phyloP scores from a whole-genome alignment of 352 stramenopile species.

The Thalassiosira livingstoniorum region DNA sequence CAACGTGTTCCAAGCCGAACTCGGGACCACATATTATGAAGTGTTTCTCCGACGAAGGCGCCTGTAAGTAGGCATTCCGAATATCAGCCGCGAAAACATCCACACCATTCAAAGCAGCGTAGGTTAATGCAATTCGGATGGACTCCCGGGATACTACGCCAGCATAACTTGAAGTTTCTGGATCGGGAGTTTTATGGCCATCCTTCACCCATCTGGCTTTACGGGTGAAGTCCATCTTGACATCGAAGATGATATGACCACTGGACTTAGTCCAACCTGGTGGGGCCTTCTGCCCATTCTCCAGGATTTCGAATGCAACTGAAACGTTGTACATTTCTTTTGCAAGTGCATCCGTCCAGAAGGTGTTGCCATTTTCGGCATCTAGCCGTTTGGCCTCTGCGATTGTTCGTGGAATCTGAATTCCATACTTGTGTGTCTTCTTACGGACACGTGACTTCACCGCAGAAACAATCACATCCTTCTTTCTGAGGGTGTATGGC shows the following conservation, averaged over 20 bases:
- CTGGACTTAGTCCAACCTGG: background rate
- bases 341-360: slow-evolving; percentile 51
- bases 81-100: background rate
- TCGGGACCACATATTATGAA: background rate
- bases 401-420: slow-evolving; percentile 35
- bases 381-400: slow-evolving; percentile 51
- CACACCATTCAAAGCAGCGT: background rate
- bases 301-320: slow-evolving; percentile 41
- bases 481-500: slow-evolving; percentile 15
- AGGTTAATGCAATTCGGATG: background rate
- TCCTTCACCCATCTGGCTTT: background rate
- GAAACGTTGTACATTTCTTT: slow-evolving; percentile 61
- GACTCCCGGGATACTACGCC: background rate
- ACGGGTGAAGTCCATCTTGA: slow-evolving; percentile 1
- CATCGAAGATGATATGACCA: background rate
- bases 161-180: background rate
- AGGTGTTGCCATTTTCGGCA: slow-evolving; percentile 35
- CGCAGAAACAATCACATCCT: slow-evolving; percentile 34
- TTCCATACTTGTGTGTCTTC: slow-evolving; percentile 37
- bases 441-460: slow-evolving; percentile 21
- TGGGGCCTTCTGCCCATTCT: background rate
- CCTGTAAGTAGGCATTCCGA: slow-evolving; percentile 1
- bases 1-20: background rate
- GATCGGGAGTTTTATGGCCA: background rate
- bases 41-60: background rate